Conservation (phyloP, 2,329 filamentous ascomycete genomes). For the Botrytis pseudocinerea region DNA sequence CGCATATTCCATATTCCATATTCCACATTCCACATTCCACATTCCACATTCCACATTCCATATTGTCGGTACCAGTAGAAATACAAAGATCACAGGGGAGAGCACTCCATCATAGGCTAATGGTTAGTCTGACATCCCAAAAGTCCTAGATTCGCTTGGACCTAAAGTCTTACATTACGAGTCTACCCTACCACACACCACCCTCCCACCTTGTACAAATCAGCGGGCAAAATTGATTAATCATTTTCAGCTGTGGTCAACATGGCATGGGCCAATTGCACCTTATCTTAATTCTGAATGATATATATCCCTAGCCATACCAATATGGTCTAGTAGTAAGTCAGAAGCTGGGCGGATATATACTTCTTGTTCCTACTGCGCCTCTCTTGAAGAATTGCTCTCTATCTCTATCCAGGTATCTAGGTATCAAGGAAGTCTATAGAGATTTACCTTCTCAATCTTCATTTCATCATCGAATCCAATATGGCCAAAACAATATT, state of each 20-base stretch:
- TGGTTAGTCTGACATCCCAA: neutral
- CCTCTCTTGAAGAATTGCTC: neutral
- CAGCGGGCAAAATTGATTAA: constrained; percentile 15
- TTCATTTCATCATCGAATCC: neutral
- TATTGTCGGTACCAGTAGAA: neutral
- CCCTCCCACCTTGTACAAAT: constrained; percentile 9
- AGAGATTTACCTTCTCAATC: neutral
- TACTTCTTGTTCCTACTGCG: neutral
- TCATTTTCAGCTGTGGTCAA: constrained; percentile 9
- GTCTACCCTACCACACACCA: neutral
- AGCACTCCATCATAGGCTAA: neutral
- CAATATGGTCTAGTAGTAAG: neutral
- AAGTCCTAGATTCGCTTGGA: neutral
- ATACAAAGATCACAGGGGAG: too few relatives aligned
- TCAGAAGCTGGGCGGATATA: neutral
- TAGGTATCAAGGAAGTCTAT: neutral
- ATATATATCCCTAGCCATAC: constrained; percentile 1
- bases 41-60: neutral
- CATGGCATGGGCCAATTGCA: constrained; percentile 4
- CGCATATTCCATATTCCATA: too few relatives aligned
- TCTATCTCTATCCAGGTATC: neutral
- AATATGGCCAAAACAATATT: constrained; percentile 55
- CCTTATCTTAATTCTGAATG: neutral
- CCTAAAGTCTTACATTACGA: neutral
- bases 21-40: too few relatives aligned